phyloP scores from a whole-genome alignment of 495 filamentous ascomycete genomes.

The Jackrogersella minutella region DNA sequence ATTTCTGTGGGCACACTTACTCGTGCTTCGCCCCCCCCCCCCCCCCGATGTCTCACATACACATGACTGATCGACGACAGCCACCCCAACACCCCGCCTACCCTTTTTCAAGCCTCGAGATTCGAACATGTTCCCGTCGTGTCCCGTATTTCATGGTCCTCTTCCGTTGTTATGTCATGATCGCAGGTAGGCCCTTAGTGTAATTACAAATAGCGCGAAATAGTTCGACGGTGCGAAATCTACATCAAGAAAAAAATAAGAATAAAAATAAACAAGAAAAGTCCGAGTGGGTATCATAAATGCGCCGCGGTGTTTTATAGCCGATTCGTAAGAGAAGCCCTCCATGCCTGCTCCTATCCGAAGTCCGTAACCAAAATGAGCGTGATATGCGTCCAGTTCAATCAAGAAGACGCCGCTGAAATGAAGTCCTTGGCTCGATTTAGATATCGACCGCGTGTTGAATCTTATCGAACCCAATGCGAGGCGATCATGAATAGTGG shows the following conservation, averaged over 20 bases:
- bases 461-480: slow-evolving; percentile 26
- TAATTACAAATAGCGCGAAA: slow-evolving; percentile 16
- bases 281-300: slow-evolving; percentile 38
- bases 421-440: background rate
- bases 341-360: slow-evolving; percentile 18
- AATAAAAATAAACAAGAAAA: background rate
- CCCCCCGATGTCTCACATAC: slow-evolving; percentile 12
- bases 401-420: slow-evolving; percentile 33
- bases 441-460: background rate
- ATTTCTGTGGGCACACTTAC: background rate
- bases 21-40: slow-evolving; percentile 19
- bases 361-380: slow-evolving; percentile 16
- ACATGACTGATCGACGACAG: slow-evolving; percentile 1
- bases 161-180: slow-evolving; percentile 6
- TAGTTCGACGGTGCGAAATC: background rate
- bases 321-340: slow-evolving; percentile 36
- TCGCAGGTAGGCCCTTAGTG: background rate
- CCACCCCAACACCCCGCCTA: slow-evolving; percentile 13
- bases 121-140: background rate
- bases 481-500: slow-evolving; percentile 20
- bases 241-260: slow-evolving; percentile 9
- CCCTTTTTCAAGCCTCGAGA: background rate
- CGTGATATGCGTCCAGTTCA: slow-evolving; percentile 8
- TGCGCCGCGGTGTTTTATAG: slow-evolving; percentile 27
- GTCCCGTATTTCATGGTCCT: background rate